A percentile compares a stretch with the other conserved stretches of the same genome.
phyloP scores from a whole-genome alignment of 306 rosid species.

The Astragalus glycyphyllos region DNA sequence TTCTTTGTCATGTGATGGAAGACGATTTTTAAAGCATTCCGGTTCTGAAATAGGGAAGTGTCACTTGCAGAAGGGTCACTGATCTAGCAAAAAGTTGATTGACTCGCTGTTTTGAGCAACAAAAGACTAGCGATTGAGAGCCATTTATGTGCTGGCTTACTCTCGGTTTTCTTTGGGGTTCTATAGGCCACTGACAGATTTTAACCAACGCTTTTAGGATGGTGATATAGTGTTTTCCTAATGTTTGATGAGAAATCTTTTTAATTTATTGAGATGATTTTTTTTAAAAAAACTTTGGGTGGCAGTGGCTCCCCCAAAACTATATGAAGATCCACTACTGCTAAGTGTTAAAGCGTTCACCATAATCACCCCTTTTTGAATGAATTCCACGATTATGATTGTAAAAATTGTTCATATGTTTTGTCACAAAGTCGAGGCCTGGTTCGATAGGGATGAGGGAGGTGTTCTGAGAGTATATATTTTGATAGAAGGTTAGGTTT shows the following conservation, averaged over 20 bases:
- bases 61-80: too few relatives aligned
- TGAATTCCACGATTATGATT: background rate
- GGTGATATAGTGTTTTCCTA: background rate
- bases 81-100: too few relatives aligned
- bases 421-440: background rate
- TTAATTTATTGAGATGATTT: background rate
- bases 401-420: conserved; percentile 11
- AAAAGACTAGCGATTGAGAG: too few relatives aligned
- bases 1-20: conserved; percentile 16
- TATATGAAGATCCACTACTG: too few relatives aligned
- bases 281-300: background rate
- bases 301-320: background rate
- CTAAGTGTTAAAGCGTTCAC: too few relatives aligned
- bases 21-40: background rate
- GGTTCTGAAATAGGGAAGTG: conserved; percentile 22
- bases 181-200: background rate
- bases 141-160: too few relatives aligned
- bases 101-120: too few relatives aligned
- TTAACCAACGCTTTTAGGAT: background rate
- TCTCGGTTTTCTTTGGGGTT: too few relatives aligned
- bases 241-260: background rate
- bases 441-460: background rate
- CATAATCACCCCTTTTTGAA: too few relatives aligned
- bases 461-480: background rate
- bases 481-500: background rate